Evolutionary conservation across 2,329 filamentous ascomycete species (phyloP).

Genomic region (Trichoderma semiorbis): DNA sequence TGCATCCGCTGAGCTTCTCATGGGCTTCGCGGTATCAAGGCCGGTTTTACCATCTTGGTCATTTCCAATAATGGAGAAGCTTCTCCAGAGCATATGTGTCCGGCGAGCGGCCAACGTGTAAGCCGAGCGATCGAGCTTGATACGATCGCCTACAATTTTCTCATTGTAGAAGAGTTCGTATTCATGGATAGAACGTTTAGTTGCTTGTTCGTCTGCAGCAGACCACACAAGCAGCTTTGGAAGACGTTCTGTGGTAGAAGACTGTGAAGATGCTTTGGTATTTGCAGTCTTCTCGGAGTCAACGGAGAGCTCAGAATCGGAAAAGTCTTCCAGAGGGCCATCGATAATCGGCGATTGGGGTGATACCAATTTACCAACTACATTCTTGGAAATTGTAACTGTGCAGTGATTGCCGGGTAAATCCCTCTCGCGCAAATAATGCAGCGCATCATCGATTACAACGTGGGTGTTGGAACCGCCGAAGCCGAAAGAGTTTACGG

Average conservation of each 20-base stretch:
- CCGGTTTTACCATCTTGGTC: neutral
- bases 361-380: neutral
- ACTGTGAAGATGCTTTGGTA: neutral
- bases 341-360: neutral
- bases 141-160: neutral
- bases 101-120: neutral
- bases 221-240: neutral
- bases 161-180: neutral
- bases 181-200: neutral
- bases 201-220: neutral
- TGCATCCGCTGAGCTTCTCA: neutral
- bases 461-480: slow-evolving; percentile 47
- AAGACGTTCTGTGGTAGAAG: neutral
- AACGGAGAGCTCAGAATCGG: too few relatives aligned
- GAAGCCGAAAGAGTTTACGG: slow-evolving; percentile 47
- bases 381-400: neutral
- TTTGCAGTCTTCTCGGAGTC: neutral
- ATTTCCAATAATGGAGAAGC: neutral
- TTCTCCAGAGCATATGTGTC: slow-evolving; percentile 25
- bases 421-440: neutral
- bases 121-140: neutral
- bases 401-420: neutral
- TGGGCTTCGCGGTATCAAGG: neutral
- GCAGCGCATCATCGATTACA: slow-evolving; percentile 34
- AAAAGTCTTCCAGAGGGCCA: neutral